These are phyloP conservation scores for Phaffia tasmanica DNA, from an alignment of 768 basidiomycete genomes.

Conservation along the genomic window DNA sequence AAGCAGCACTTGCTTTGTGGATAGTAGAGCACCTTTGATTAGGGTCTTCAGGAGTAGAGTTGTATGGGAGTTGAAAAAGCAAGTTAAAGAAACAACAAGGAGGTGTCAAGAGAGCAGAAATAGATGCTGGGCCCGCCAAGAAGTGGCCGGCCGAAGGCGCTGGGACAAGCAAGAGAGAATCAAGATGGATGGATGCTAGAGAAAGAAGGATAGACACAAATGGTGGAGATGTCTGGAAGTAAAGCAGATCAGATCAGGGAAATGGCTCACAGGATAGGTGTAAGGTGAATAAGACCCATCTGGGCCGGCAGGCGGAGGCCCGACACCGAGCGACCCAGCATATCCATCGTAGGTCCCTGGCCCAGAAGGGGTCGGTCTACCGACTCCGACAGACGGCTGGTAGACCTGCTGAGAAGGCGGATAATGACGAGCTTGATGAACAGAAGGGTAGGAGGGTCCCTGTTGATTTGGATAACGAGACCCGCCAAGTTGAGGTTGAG, in stretches of 20 bases:
- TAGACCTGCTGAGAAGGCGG: not conserved
- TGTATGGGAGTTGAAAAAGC: too few species aligned
- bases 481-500: slow-evolving; percentile 10
- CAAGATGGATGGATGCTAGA: too few species aligned
- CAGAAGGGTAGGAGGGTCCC: not conserved
- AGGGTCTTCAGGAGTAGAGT: too few species aligned
- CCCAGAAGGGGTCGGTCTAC: not conserved
- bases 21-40: too few species aligned
- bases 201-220: not conserved
- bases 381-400: not conserved
- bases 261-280: slow-evolving; percentile 14
- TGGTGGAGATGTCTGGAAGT: not conserved
- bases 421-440: not conserved
- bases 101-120: slow-evolving; percentile 3
- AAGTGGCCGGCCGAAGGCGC: not conserved
- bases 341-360: slow-evolving; percentile 11
- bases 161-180: not conserved
- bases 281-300: slow-evolving; percentile 7
- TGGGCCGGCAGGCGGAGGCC: not conserved
- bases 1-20: too few species aligned
- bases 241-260: not conserved
- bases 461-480: not conserved
- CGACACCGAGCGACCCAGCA: slow-evolving; percentile 10
- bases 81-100: not conserved
- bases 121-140: not conserved